Base-by-base conservation (phyloP, 306 rosid genomes). In the Prunus fruticosa region DNA sequence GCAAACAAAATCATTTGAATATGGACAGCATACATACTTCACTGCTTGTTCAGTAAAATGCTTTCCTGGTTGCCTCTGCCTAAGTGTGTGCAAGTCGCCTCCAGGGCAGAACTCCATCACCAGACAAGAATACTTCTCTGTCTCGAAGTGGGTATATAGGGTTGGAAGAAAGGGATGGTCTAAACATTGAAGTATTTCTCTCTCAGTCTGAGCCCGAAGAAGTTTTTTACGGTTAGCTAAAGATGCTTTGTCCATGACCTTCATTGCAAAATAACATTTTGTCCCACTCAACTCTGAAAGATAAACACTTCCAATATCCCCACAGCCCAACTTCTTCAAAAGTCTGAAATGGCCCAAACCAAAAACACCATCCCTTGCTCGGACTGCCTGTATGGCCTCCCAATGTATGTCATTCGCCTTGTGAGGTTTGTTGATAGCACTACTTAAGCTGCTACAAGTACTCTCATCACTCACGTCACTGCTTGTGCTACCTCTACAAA, bases 51-150 rank as follows among this genome's bases (percentile, higher is more conserved):
- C 90, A 46, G 84, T 71, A 46, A 86, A 86, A 62, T 81, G 77
- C 80, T 86, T 86, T 75, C 90, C 90, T 1, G 86, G 88, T 70
- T 86, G 90, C 67, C 84, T 83, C 81, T 86, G 90, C 78, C 90
- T 83, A 68, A 86, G 88, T 25, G 90, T 83, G 76, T 86, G 90
- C 80, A 86, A 79, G 76, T 86, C 90, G 28, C 90, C 90, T 13
- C 90, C 90, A 10, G 90, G 90, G 81, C 90, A 86, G 71, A 83
- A 86, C 82, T 86, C 90, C 90, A 86, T 86, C 53, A 86, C 88
- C 77, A 86, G 66, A 79, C 90, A 86, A 20, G 89, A 86, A 61
- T 81, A 80, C 38, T 86, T 86, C 45, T 86, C 89, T 0, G 89
- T 83, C 76, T 86, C 89, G 27, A 86, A 86, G 50, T 86, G 87